Evolutionary conservation across 2,329 filamentous ascomycete genomes (phyloP).

Genomic region (Hypomyces rosellus): DNA sequence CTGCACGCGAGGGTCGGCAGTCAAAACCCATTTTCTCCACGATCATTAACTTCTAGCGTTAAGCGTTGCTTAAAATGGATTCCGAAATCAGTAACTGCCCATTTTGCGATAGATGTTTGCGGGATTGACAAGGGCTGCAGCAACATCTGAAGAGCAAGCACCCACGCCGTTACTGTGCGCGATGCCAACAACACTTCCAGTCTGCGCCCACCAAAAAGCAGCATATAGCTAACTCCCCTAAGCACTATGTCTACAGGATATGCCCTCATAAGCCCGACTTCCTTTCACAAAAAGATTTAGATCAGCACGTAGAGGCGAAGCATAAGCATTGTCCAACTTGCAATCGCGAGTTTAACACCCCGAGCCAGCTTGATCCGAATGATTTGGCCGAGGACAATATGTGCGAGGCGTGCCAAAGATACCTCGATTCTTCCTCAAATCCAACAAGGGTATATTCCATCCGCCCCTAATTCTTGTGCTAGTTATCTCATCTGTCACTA

Average conservation of each 20-base stretch:
- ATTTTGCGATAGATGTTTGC: too few relatives aligned
- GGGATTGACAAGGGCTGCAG: too few relatives aligned
- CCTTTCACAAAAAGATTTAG: conserved; percentile 1
- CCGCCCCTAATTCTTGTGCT: conserved; percentile 2
- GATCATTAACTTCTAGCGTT: too few relatives aligned
- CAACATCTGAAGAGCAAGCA: too few relatives aligned
- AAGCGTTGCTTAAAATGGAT: too few relatives aligned
- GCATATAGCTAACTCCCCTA: conserved; percentile 3
- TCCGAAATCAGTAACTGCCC: too few relatives aligned
- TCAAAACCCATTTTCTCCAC: too few relatives aligned
- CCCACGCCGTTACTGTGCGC: neutral
- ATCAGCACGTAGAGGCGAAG: conserved; percentile 6
- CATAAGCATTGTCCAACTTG: conserved; percentile 9
- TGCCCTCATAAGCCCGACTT: conserved; percentile 5
- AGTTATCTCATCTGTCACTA: conserved; percentile 2
- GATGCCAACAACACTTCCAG: conserved; percentile 6
- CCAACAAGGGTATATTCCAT: neutral
- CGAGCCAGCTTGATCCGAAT: conserved; percentile 9
- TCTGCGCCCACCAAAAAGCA: conserved; percentile 3
- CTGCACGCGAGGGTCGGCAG: too few relatives aligned
- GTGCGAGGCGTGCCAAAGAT: conserved; percentile 12
- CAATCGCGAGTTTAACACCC: neutral
- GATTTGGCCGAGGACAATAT: conserved; percentile 10
- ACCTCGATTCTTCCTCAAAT: conserved; percentile 11
- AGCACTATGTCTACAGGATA: conserved; percentile 8